These are phyloP conservation scores for Alternaria sp. DNA, from an alignment of 2,329 filamentous ascomycete species.

Conservation along the genomic window DNA sequence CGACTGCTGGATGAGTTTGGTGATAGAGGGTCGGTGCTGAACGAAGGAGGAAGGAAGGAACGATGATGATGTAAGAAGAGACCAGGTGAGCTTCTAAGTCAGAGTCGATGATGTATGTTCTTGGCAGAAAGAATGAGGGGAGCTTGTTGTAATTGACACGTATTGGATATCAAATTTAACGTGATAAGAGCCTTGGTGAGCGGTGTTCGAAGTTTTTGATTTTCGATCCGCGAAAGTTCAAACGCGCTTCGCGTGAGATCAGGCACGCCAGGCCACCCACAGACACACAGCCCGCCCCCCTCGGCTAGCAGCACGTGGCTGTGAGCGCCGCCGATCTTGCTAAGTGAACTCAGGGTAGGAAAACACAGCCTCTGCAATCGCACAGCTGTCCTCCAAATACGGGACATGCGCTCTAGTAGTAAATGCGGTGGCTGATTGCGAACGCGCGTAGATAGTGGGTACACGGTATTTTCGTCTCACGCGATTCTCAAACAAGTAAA, in stretches of 20 bases:
- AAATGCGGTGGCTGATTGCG: background rate
- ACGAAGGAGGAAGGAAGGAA: background rate
- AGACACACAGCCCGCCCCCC: background rate
- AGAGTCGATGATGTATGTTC: background rate
- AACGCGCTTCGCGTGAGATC: background rate
- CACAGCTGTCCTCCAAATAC: background rate
- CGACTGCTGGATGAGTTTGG: background rate
- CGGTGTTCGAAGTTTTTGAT: background rate
- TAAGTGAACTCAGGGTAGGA: background rate
- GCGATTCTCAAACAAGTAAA: background rate
- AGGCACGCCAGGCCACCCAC: background rate
- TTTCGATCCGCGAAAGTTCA: background rate
- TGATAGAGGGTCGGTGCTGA: background rate
- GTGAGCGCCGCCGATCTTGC: background rate
- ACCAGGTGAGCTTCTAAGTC: background rate
- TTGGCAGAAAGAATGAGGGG: no score
- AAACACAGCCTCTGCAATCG: slow-evolving; percentile 1
- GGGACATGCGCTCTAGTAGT: background rate
- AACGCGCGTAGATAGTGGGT: background rate
- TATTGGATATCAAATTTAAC: background rate
- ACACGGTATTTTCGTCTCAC: background rate
- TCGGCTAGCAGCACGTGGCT: slow-evolving; percentile 2
- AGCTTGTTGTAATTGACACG: no score
- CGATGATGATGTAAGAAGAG: background rate
- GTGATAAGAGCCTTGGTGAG: background rate